A percentile compares a stretch with the other conserved stretches of the same genome.
phyloP scores from a whole-genome alignment of 768 basidiomycete genomes.

The Sarcomyxa edulis region DNA sequence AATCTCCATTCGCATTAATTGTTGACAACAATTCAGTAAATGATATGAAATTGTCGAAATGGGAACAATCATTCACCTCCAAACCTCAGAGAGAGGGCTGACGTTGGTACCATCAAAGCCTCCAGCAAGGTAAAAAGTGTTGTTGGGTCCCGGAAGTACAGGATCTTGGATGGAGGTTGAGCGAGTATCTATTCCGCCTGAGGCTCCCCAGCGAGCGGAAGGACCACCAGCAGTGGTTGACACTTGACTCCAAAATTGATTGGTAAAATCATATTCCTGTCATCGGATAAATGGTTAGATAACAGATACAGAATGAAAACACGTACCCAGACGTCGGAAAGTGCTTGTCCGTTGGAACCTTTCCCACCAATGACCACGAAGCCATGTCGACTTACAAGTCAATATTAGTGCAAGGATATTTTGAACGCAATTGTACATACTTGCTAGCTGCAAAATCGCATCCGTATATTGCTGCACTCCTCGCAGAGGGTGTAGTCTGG shows the following conservation, averaged over 20 bases:
- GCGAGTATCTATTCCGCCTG: conserved; percentile 70
- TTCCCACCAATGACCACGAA: conserved; percentile 74
- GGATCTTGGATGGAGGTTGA: conserved; percentile 35
- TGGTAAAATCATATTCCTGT: conserved; percentile 73
- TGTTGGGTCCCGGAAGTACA: conserved; percentile 51
- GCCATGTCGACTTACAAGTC: conserved; percentile 58
- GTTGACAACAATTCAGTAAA: no score
- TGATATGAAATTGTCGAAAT: no score
- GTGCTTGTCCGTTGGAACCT: conserved; percentile 42
- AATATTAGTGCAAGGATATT: conserved; percentile 10
- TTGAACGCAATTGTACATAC: conserved; percentile 35
- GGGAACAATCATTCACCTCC: no score
- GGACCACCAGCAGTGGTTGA: conserved; percentile 47
- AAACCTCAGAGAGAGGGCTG: conserved; percentile 58
- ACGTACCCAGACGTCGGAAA: conserved; percentile 74
- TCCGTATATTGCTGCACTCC: conserved; percentile 61
- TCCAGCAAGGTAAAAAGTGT: conserved; percentile 71
- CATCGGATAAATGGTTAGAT: conserved; percentile 7
- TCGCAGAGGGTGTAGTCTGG: conserved; percentile 44
- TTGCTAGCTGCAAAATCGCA: conserved; percentile 79
- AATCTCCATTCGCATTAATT: no score
- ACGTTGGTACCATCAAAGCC: conserved; percentile 46
- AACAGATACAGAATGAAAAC: neutral
- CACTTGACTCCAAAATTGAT: conserved; percentile 73
- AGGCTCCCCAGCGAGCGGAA: conserved; percentile 62